phyloP scores from a whole-genome alignment of 192 early-diverging fungal genomes.

The Backusella tarrabulga region DNA sequence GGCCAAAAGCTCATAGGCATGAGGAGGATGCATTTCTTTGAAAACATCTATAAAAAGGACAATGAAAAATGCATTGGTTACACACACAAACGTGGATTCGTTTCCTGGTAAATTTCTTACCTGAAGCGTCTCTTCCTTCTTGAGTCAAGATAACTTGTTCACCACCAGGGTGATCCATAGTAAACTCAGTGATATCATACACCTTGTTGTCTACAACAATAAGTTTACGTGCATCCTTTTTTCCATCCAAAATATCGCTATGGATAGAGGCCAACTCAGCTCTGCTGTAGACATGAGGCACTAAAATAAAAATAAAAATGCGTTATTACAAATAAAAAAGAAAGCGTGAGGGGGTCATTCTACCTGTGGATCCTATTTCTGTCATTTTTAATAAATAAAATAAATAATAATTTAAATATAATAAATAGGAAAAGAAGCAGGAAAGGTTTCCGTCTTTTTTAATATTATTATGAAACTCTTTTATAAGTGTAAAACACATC shows the following conservation, averaged over 20 bases:
- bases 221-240: conserved; percentile 41
- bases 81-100: neutral
- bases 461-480: neutral
- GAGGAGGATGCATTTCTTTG: conserved; percentile 70
- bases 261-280: conserved; percentile 16
- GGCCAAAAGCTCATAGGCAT: conserved; percentile 61
- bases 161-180: conserved; percentile 77
- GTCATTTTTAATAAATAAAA: neutral
- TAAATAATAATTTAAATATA: neutral
- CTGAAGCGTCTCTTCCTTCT: conserved; percentile 71
- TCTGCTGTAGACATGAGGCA: conserved; percentile 13
- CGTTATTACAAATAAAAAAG: neutral
- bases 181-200: conserved; percentile 76
- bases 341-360: neutral
- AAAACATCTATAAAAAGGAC: conserved; percentile 61
- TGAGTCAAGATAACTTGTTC: conserved; percentile 67
- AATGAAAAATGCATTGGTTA: neutral
- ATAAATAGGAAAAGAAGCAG: neutral
- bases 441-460: neutral
- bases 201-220: conserved; percentile 79
- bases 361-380: neutral
- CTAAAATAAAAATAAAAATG: neutral
- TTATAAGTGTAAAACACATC: neutral
- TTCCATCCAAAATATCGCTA: conserved; percentile 25
- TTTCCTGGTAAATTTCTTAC: conserved; percentile 26